Conservation (phyloP, 805 yeast genomes). For the Myxozyma neglecta region DNA sequence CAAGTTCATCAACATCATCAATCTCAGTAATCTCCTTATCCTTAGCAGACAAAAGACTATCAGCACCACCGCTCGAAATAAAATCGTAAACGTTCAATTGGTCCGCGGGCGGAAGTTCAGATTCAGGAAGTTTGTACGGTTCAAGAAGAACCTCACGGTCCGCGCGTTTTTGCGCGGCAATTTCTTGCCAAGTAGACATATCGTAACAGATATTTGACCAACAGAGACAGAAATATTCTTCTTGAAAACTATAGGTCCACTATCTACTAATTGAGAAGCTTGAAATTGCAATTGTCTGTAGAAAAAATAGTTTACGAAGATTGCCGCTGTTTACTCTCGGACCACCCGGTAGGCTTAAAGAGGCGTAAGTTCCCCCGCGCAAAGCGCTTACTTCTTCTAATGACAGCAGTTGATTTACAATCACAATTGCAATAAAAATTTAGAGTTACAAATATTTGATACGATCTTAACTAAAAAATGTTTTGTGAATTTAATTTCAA, state of each 20-base stretch:
- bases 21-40: conserved; percentile 36
- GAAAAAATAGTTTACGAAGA: too few species aligned
- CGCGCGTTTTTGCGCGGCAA: conserved; percentile 32
- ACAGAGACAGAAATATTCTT: not conserved
- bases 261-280: too few species aligned
- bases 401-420: too few species aligned
- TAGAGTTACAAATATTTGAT: too few species aligned
- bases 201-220: not conserved
- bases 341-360: too few species aligned
- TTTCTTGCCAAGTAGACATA: conserved; percentile 32
- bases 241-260: not conserved
- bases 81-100: conserved; percentile 32
- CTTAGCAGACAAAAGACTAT: conserved; percentile 25
- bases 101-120: conserved; percentile 31
- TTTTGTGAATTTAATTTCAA: too few species aligned
- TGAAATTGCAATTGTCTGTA: too few species aligned
- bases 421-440: too few species aligned
- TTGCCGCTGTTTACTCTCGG: too few species aligned
- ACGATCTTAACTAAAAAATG: too few species aligned
- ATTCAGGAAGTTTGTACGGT: conserved; percentile 30
- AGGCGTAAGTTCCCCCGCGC: too few species aligned
- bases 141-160: conserved; percentile 33
- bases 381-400: too few species aligned
- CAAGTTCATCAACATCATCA: conserved; percentile 31
- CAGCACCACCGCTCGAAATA: conserved; percentile 29